A percentile compares a stretch with the other conserved stretches of the same genome.
These are phyloP conservation scores for Jackrogersella multiformis DNA, from an alignment of 495 filamentous ascomycete genomes.

Conservation along the genomic window DNA sequence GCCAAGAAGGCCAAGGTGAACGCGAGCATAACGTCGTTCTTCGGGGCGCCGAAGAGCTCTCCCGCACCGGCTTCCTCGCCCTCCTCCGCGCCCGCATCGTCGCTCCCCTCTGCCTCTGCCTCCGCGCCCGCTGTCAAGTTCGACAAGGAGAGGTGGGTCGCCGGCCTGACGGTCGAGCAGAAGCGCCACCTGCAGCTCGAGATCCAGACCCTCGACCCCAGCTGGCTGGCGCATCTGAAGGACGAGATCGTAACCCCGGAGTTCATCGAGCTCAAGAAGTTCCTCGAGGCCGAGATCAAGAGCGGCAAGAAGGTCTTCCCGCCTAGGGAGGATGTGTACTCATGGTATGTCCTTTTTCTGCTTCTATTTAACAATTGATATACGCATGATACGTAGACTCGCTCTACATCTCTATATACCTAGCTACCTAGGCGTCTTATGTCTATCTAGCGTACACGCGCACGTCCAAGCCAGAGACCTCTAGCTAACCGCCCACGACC, in stretches of 20 bases:
- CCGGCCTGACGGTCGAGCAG: slow-evolving; percentile 80
- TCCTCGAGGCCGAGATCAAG: slow-evolving; percentile 81
- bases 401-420: background rate
- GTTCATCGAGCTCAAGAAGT: slow-evolving; percentile 87
- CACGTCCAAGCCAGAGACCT: too few relatives aligned
- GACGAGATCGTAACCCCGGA: slow-evolving; percentile 79
- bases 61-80: slow-evolving; percentile 43
- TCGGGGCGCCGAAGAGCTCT: slow-evolving; percentile 52
- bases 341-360: slow-evolving; percentile 69
- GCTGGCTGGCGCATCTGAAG: slow-evolving; percentile 87
- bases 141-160: slow-evolving; percentile 88
- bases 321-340: slow-evolving; percentile 88
- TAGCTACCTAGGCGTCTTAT: background rate
- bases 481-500: slow-evolving; percentile 13
- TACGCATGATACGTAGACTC: too few relatives aligned
- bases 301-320: slow-evolving; percentile 81
- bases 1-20: slow-evolving; percentile 78
- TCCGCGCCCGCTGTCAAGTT: too few relatives aligned
- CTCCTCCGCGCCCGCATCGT: too few relatives aligned
- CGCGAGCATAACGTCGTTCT: slow-evolving; percentile 65
- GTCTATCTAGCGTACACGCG: background rate
- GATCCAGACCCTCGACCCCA: slow-evolving; percentile 89
- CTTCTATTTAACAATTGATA: background rate
- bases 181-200: slow-evolving; percentile 83
- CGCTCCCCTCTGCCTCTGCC: too few relatives aligned